A percentile compares a stretch with the other conserved stretches of the same genome.
Evolutionary conservation across 306 rosid genomes (phyloP).

Genomic region (Citrullus colocynthis): DNA sequence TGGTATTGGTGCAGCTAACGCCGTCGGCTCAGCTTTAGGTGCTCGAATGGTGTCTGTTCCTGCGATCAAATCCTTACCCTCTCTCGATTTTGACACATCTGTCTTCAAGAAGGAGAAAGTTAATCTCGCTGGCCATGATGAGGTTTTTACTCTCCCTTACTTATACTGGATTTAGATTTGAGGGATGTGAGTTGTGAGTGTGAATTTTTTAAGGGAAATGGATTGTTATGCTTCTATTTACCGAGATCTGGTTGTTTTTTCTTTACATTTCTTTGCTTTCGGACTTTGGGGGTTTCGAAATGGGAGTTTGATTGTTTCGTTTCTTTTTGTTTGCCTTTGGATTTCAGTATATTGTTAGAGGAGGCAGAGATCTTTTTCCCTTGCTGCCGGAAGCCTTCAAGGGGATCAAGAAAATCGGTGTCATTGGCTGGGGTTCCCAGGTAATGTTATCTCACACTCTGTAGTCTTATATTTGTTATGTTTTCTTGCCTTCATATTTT

Average conservation of each 20-base stretch:
- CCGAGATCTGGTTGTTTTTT: background rate
- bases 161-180: background rate
- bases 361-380: slow-evolving; percentile 87
- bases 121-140: slow-evolving; percentile 82
- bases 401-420: slow-evolving; percentile 95
- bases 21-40: slow-evolving; percentile 33
- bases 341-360: slow-evolving; percentile 67
- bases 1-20: background rate
- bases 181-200: background rate
- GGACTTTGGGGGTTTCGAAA: background rate
- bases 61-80: slow-evolving; percentile 16
- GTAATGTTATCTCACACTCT: slow-evolving; percentile 17
- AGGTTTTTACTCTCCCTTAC: slow-evolving; percentile 26
- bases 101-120: slow-evolving; percentile 76
- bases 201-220: background rate
- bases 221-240: background rate
- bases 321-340: background rate
- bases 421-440: slow-evolving; percentile 99
- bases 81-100: slow-evolving; percentile 66
- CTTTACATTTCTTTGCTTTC: too few species aligned
- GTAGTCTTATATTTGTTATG: background rate
- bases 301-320: background rate
- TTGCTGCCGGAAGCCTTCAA: slow-evolving; percentile 79
- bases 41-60: slow-evolving; percentile 64
- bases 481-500: background rate